Conservation (phyloP, 768 basidiomycete genomes). For the Melanogaster broomeanus region DNA sequence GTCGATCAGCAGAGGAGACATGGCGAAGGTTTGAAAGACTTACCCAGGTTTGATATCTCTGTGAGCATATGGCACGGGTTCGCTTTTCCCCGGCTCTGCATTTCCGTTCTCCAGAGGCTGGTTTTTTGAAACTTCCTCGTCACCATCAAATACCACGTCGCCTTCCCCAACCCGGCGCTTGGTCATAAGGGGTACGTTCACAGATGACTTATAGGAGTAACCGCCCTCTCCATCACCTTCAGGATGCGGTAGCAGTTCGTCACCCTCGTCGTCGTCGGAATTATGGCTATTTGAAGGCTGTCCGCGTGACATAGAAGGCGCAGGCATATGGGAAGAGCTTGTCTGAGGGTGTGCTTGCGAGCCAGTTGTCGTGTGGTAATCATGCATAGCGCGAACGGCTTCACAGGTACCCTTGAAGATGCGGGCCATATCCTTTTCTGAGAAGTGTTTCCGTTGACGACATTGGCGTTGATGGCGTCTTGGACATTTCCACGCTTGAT, state of each 20-base stretch:
- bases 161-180: conserved; percentile 50
- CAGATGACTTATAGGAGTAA: conserved; percentile 59
- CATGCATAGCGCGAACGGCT: conserved; percentile 94
- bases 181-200: conserved; percentile 61
- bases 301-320: conserved; percentile 23
- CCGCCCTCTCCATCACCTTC: conserved; percentile 76
- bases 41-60: conserved; percentile 96
- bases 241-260: conserved; percentile 72
- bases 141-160: conserved; percentile 77
- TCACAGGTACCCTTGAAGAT: conserved; percentile 95
- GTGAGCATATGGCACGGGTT: conserved; percentile 90
- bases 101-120: conserved; percentile 41
- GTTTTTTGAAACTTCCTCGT: conserved; percentile 60
- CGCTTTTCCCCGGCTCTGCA: conserved; percentile 40
- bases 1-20: conserved; percentile 4
- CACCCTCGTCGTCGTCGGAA: conserved; percentile 60
- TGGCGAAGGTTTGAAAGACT: conserved; percentile 27
- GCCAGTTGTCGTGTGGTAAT: conserved; percentile 59
- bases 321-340: conserved; percentile 11
- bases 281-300: conserved; percentile 28
- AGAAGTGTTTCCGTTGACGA: conserved; percentile 79
- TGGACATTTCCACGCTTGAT: conserved; percentile 87
- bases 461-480: conserved; percentile 87
- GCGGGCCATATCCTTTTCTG: conserved; percentile 85
- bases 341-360: conserved; percentile 23